Evolutionary conservation across 1,139 yeast species (phyloP).

Genomic region (Sugiyamaella sp.): DNA sequence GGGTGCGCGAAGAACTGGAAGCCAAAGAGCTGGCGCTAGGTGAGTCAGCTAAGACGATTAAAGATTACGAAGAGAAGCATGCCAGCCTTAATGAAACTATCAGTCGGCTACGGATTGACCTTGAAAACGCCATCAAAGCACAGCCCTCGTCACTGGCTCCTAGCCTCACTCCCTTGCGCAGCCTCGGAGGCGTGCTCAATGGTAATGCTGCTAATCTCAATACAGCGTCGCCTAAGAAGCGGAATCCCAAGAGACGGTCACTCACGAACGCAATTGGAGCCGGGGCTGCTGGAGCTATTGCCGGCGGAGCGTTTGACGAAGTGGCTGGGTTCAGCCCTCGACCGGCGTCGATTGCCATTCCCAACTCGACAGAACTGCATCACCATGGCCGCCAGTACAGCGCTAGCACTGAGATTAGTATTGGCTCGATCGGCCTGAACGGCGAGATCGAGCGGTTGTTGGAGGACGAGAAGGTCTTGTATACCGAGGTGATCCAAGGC

Average conservation of each 20-base stretch:
- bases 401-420: slow-evolving; percentile 35
- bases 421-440: slow-evolving; percentile 39
- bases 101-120: slow-evolving; percentile 67
- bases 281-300: slow-evolving; percentile 19
- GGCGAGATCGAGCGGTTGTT: slow-evolving; percentile 51
- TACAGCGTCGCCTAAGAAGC: slow-evolving; percentile 35
- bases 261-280: slow-evolving; percentile 33
- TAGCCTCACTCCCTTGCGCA: slow-evolving; percentile 33
- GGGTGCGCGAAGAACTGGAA: slow-evolving; percentile 58
- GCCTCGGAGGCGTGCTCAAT: slow-evolving; percentile 22
- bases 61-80: slow-evolving; percentile 38
- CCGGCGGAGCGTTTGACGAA: slow-evolving; percentile 27
- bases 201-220: slow-evolving; percentile 7
- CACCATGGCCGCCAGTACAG: slow-evolving; percentile 34
- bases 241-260: slow-evolving; percentile 40
- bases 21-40: slow-evolving; percentile 61
- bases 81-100: slow-evolving; percentile 60
- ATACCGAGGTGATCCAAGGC: slow-evolving; percentile 86
- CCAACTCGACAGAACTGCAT: slow-evolving; percentile 24
- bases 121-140: slow-evolving; percentile 49
- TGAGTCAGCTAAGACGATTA: slow-evolving; percentile 36
- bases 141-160: slow-evolving; percentile 39
- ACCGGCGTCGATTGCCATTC: slow-evolving; percentile 42
- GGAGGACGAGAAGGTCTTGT: slow-evolving; percentile 78
- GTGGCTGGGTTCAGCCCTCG: slow-evolving; percentile 39